Conservation (phyloP, 108 stramenopile genomes). For the Conticribra guillardii region DNA sequence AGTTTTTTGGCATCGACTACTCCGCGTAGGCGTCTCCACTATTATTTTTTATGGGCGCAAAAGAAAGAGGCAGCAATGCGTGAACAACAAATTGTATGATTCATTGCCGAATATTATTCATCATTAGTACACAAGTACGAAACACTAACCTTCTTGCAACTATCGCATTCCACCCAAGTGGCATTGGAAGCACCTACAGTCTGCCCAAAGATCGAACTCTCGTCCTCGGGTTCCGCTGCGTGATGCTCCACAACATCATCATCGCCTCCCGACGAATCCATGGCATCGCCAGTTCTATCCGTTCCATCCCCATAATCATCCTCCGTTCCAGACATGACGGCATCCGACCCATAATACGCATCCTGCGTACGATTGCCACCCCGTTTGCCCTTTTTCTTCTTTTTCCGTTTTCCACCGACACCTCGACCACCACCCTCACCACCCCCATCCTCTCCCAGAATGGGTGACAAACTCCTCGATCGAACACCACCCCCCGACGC, state of each 20-base stretch:
- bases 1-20: slow-evolving; percentile 88
- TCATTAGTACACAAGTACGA: no score
- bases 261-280: slow-evolving; percentile 12
- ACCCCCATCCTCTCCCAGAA: slow-evolving; percentile 2
- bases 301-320: slow-evolving; percentile 18
- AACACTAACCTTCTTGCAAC: slow-evolving; percentile 84
- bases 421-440: slow-evolving; percentile 33
- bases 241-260: slow-evolving; percentile 49
- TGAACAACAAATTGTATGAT: no score
- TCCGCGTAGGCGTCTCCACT: slow-evolving; percentile 90
- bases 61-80: no score
- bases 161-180: slow-evolving; percentile 92
- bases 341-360: not conserved
- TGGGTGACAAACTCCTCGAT: not conserved
- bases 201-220: slow-evolving; percentile 86
- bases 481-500: no score
- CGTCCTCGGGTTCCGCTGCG: slow-evolving; percentile 54
- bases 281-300: slow-evolving; percentile 6
- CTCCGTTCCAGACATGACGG: slow-evolving; percentile 11
- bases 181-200: slow-evolving; percentile 80
- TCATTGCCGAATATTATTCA: no score
- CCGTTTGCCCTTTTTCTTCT: slow-evolving; percentile 41
- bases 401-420: slow-evolving; percentile 45
- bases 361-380: slow-evolving; percentile 6
- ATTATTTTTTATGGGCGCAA: no score